A percentile compares a stretch with the other conserved stretches of the same genome.
phyloP scores from a whole-genome alignment of 176 grass and related monocot genomes.

The Puya raimondii region DNA sequence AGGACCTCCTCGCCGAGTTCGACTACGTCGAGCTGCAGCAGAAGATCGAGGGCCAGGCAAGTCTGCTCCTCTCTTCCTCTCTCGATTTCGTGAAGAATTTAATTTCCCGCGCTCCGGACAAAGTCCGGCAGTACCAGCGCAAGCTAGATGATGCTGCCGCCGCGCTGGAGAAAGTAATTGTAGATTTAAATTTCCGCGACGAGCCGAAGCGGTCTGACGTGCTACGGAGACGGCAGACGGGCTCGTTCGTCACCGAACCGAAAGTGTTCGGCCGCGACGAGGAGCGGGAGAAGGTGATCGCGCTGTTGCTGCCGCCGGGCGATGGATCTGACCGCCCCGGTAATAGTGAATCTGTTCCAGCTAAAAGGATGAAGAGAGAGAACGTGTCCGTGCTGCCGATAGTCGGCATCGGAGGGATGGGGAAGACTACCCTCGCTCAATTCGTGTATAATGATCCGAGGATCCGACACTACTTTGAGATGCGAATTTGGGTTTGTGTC shows the following conservation, averaged over 20 bases:
- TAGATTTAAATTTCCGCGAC: background rate
- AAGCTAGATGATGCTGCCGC: conserved; percentile 6
- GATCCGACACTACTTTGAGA: conserved; percentile 10
- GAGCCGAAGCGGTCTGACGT: background rate
- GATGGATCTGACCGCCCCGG: background rate
- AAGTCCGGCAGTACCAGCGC: background rate
- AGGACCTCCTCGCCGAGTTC: conserved; percentile 13
- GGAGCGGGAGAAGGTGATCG: conserved; percentile 14
- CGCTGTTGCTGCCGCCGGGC: background rate
- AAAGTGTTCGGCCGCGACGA: conserved; percentile 11
- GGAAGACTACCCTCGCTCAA: conserved; percentile 40
- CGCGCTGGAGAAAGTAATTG: conserved; percentile 2
- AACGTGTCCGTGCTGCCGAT: conserved; percentile 27
- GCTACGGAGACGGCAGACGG: conserved; percentile 3
- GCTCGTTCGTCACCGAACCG: conserved; percentile 9
- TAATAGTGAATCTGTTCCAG: background rate
- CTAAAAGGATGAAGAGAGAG: background rate
- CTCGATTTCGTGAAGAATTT: conserved; percentile 8
- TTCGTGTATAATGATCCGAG: conserved; percentile 16
- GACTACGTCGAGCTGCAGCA: background rate
- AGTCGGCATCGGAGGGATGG: conserved; percentile 31
- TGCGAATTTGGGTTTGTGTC: conserved; percentile 21
- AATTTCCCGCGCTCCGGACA: background rate
- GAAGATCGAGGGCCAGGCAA: conserved; percentile 4
- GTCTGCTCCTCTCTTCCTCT: conserved; percentile 2